Evolutionary conservation across 106 monocot genomes (phyloP), one percentile per base, ranked within the genome.

Genomic region (Allium sativum): DNA sequence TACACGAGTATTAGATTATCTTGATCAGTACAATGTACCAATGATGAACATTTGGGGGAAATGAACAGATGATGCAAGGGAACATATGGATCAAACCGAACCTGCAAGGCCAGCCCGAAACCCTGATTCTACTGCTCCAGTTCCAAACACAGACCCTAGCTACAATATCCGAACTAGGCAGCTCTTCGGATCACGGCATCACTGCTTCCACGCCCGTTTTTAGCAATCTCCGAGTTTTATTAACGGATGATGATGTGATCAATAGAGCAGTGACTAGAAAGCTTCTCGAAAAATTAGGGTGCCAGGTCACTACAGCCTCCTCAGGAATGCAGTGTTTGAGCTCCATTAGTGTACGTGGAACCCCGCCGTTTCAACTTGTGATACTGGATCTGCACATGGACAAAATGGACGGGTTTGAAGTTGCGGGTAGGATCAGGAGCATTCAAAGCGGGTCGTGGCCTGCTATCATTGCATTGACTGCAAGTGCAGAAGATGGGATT

Each of bases 21-120:
- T 55, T 15, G 11, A 42, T 13, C 12, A 45, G 5, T 31, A 7
- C 16, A 40, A 58, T 58, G 12, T 13, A 42, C n/a, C 16, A 58
- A 31, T 14, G 31, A 15, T 13, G 31, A 15, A 9, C 15, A 21
- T 40, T 40, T 9, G 40, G 13, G 31, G 7, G n/a, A 17, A 44
- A 44, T 18, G 19, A 46, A 61, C 78, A 89, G 88, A 72, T 84
- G 81, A 84, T 89, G 88, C 80, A 89, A 55, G 88, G 88, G 17
- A 78, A 89, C 53, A 76, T 89, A 43, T 76, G 88, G 83, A 73
- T 58, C 3, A 57, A 76, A 43, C 69, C 72, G 16, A 77, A 79
- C 46, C 55, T 64, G 8, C 59, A 66, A 45, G 86, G 82, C 1
- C 51, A 58, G 7, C 58, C 64, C 5, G 67, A 75, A 61, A 73